phyloP scores from a whole-genome alignment of 2,329 filamentous ascomycete species.

The Neofusicoccum cordaticola region DNA sequence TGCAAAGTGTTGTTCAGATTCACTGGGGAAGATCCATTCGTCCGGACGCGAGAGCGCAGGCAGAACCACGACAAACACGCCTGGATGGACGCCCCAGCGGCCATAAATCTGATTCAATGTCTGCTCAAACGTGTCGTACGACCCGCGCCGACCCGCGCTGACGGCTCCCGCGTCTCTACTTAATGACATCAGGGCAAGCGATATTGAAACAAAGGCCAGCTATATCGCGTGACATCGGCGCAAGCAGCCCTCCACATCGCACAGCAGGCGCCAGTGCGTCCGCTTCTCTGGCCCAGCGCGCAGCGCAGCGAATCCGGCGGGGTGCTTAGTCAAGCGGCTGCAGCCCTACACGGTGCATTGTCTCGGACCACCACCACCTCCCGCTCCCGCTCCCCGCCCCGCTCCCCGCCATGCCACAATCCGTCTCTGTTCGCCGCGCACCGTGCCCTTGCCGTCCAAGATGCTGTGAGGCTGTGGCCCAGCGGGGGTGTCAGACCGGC shows the following conservation, averaged over 20 bases:
- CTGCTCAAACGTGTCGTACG: too few relatives aligned
- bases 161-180: too few relatives aligned
- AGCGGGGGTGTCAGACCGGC: neutral
- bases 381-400: neutral
- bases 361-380: neutral
- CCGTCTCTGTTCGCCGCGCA: neutral
- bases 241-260: neutral
- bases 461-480: neutral
- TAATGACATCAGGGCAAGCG: too few relatives aligned
- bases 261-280: neutral
- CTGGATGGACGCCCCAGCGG: too few relatives aligned
- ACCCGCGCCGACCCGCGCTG: too few relatives aligned
- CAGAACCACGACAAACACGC: too few relatives aligned
- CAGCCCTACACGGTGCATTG: conserved; percentile 12
- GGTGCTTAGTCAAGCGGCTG: neutral
- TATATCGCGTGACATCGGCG: neutral
- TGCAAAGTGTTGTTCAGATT: neutral
- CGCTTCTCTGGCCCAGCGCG: neutral
- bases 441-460: neutral
- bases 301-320: conserved; percentile 2
- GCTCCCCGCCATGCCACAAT: neutral
- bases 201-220: too few relatives aligned
- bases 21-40: too few relatives aligned
- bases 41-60: too few relatives aligned
- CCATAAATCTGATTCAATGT: too few relatives aligned